Percentiles rank a stretch among this genome's conserved stretches.
These are phyloP conservation scores for Friedmanniomyces simplex DNA, from an alignment of 495 filamentous ascomycete species.

Conservation along the genomic window DNA sequence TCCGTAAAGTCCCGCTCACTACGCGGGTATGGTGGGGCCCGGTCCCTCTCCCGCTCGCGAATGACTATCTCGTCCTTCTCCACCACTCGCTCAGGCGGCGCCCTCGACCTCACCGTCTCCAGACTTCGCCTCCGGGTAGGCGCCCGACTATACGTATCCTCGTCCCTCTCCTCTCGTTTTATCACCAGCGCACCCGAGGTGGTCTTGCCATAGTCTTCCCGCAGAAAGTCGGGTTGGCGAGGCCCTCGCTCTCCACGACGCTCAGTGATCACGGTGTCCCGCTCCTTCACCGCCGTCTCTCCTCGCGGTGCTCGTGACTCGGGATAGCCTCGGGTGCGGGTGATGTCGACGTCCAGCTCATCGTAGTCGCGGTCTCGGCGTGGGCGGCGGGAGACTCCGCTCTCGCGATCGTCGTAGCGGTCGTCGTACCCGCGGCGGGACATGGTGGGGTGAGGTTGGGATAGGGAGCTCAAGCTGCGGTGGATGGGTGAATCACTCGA, in stretches of 20 bases:
- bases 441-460: constrained; percentile 14
- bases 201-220: constrained; percentile 41
- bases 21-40: constrained; percentile 8
- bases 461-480: not conserved
- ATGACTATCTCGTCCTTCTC: constrained; percentile 9
- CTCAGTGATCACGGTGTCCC: constrained; percentile 25
- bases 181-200: constrained; percentile 39
- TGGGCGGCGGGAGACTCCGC: constrained; percentile 33
- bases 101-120: constrained; percentile 19
- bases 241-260: constrained; percentile 32
- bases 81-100: constrained; percentile 24
- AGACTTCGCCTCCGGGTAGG: constrained; percentile 14
- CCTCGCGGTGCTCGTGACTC: constrained; percentile 17
- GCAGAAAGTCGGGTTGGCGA: constrained; percentile 42
- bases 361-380: constrained; percentile 28
- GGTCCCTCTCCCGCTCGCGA: not conserved
- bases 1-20: constrained; percentile 3
- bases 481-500: not conserved
- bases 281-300: constrained; percentile 23
- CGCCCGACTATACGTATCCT: constrained; percentile 19
- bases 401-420: constrained; percentile 39
- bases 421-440: constrained; percentile 31
- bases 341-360: constrained; percentile 31
- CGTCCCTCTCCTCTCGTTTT: constrained; percentile 24
- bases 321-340: constrained; percentile 8